Evolutionary conservation across 495 filamentous ascomycete genomes (phyloP), one percentile per base, ranked within the genome.

Genomic region (Xylaria castorea): DNA sequence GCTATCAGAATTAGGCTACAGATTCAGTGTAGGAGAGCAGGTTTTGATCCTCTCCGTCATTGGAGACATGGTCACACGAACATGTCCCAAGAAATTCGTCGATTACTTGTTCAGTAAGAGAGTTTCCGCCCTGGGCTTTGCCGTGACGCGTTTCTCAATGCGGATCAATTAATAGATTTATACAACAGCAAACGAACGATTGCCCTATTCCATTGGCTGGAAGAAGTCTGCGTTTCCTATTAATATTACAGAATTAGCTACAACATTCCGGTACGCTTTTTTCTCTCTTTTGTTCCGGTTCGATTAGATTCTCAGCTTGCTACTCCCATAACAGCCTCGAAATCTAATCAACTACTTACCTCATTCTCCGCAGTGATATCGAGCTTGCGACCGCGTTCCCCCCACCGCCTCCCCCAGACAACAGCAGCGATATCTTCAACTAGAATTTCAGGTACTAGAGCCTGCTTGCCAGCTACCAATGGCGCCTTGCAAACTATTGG

Each of bases 21-120:
- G 57, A 6, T 86, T 87, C 70, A 83, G 78, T 58, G 65, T 84
- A 7, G 86, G 84, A 9, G 87, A 87, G 80, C 44, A 46, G 44
- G 44, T 14, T 46, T 46, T 46, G 6, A 46, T 46, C 14, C 44
- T 46, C 44, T 18, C 44, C 18, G 44, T 18, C 6, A 46, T 46
- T 46, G 44, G 44, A 18, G 44, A 46, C 44, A 46, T 20, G 44
- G 6, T 5, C 44, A 46, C 44, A 46, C 44, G 14, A 46, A 46
- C 44, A 46, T 46, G 44, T 5, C 44, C 44, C 6, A 46, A 46
- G 14, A 46, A 46, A 46, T 46, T 46, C 14, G 44, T 20, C 16
- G 44, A 46, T 46, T 46, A 46, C 44, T 5, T 46, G 4, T 46
- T 46, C 20, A 46, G 44, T 46, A 46, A 46, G 44, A 46, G 14